Base-by-base conservation (phyloP, 257 asterid species). In the Solanum microdontum region DNA sequence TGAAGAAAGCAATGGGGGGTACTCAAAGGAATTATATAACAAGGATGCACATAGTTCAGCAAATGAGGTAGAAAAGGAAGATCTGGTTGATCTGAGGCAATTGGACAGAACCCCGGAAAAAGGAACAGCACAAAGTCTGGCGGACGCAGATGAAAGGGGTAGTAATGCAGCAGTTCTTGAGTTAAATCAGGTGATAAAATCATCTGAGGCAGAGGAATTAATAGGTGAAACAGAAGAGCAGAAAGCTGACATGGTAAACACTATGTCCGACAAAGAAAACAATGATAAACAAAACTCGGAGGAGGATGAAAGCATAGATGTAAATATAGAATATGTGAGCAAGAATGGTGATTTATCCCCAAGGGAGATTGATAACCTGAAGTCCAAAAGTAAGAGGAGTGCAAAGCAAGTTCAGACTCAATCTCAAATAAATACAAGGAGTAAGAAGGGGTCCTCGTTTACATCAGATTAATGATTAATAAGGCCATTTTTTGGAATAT, bases 121-220 rank as follows among this genome's bases (percentile, higher is more conserved):
- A 55, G 64, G 4, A 17, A 17, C 1, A 55, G 1, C 6, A 55
- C n/a, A 55, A 0, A 17, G n/a, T 7, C 2, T 1, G n/a, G 64
- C 2, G 64, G 10, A 17, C 2, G 11, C 1, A 17, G 2, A 55
- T 55, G 64, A 55, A 55, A 55, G 0, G 64, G 64, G 64, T 17
- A 55, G 64, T 2, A 55, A 55, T 55, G 64, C 2, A 6, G 0
- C 10, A 17, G 2, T 55, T 0, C 64, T 55, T 17, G 10, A 55
- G 10, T 2, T 17, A 17, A 55, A 55, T 7, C 10, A 55, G 11
- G 64, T 55, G 64, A 1, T 6, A 51, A 15, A 51, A 17, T 55
- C n/a, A 55, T 4, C 0, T 0, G 11, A 55, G n/a, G n/a, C 2
- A 17, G 2, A 55, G n/a, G n/a, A 55, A 55, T 55, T 7, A 1